phyloP scores from a whole-genome alignment of 2,329 filamentous ascomycete genomes.

The Rutstroemia sydowiana region DNA sequence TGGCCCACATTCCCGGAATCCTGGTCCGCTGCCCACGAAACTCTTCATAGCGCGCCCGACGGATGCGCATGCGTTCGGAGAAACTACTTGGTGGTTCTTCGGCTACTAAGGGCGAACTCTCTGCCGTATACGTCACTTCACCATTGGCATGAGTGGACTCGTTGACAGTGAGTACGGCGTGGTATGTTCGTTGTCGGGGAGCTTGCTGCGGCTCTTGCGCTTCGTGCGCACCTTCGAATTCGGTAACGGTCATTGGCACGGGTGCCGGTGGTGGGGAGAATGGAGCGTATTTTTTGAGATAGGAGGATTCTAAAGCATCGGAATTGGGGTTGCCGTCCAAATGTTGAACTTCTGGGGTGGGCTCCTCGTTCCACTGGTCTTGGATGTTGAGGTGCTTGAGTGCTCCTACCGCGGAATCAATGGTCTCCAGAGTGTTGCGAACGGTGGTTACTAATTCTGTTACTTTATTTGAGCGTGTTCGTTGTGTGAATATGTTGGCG shows the following conservation, averaged over 20 bases:
- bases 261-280: slow-evolving; percentile 83
- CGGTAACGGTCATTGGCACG: slow-evolving; percentile 45
- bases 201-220: slow-evolving; percentile 31
- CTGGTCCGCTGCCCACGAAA: slow-evolving; percentile 37
- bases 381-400: slow-evolving; percentile 13
- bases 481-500: slow-evolving; percentile 69
- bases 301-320: slow-evolving; percentile 54
- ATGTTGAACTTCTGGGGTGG: slow-evolving; percentile 42
- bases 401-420: slow-evolving; percentile 49
- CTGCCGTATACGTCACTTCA: slow-evolving; percentile 52
- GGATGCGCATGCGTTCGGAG: slow-evolving; percentile 61
- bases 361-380: slow-evolving; percentile 28
- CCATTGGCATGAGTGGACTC: slow-evolving; percentile 54
- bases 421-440: slow-evolving; percentile 48
- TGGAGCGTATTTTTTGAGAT: slow-evolving; percentile 66
- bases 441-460: slow-evolving; percentile 62
- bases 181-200: slow-evolving; percentile 50
- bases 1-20: slow-evolving; percentile 60
- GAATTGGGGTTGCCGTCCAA: slow-evolving; percentile 38
- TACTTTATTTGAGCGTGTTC: slow-evolving; percentile 41
- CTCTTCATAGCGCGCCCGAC: slow-evolving; percentile 46
- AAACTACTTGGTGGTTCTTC: slow-evolving; percentile 44
- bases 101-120: slow-evolving; percentile 51
- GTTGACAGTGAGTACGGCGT: slow-evolving; percentile 59
- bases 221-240: slow-evolving; percentile 26